Evolutionary conservation across 768 basidiomycete species (phyloP), one percentile per base, ranked within the genome.

Genomic region (Rhizopogon roseolus): DNA sequence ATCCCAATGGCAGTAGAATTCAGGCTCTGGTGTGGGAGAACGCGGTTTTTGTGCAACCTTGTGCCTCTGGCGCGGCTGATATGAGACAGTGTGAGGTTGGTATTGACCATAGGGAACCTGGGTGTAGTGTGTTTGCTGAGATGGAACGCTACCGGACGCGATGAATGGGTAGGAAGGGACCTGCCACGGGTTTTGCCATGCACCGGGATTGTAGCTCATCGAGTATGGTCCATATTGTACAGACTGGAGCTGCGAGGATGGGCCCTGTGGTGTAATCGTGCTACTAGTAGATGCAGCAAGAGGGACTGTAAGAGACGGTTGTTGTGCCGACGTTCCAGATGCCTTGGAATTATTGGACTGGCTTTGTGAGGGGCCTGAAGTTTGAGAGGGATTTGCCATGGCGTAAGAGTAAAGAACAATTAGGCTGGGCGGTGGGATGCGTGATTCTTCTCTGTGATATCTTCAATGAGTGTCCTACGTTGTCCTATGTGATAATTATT

Each of bases 1-100:
- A 22, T 22, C 22, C 88, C 87, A 90, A 52, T 85, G 73, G 54
- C 74, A 72, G 58, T 75, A 79, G 6, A 73, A 66, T n/a, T 61
- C 67, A 5, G 75, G 74, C n/a, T 22, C 74, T n/a, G 76, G 69
- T 6, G 66, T 66, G 16, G 71, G 69, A 5, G 67, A 64, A 10
- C 66, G 66, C n/a, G 57, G 64, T 36, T 64, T 65, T 6, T 60
- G 58, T 13, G 55, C 60, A 2, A 54, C 57, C 29, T 69, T 69
- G 28, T 42, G 22, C 28, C 67, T 67, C 60, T 67, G 67, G n/a
- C 69, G 69, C 3, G 64, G 62, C 7, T 70, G 65, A 25, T 71
- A 70, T 14, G 66, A 66, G 4, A 56, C 29, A 28, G 53, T 22
- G 13, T 32, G 46, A 5, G 46, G 46, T 17, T 66, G 22, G 29